phyloP scores from a whole-genome alignment of 345 rosid genomes.

The Cochlearia excelsa region DNA sequence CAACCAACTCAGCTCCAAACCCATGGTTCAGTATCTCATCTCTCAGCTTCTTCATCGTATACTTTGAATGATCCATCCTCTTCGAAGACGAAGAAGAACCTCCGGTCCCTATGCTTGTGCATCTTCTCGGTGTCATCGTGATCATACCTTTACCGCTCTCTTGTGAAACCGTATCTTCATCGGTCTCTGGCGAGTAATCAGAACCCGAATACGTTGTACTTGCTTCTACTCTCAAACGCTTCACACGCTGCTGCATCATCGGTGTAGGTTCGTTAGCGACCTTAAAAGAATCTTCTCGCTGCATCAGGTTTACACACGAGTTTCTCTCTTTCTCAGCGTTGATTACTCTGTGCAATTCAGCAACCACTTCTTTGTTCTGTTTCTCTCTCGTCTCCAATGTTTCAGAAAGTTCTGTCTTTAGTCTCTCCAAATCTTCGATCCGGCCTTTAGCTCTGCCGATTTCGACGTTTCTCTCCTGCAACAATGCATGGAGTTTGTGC shows the following conservation, averaged over 20 bases:
- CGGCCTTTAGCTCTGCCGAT: constrained; percentile 28
- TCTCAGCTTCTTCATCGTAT: constrained; percentile 39
- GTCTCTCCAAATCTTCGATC: constrained; percentile 31
- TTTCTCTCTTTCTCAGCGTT: constrained; percentile 23
- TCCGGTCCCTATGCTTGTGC: constrained; percentile 24
- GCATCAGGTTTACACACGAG: constrained; percentile 24
- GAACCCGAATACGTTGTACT: constrained; percentile 26
- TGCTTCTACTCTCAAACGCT: constrained; percentile 40
- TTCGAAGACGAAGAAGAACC: constrained; percentile 25
- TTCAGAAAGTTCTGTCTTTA: constrained; percentile 30
- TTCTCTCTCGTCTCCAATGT: constrained; percentile 25
- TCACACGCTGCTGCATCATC: constrained; percentile 24
- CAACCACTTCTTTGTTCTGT: constrained; percentile 23
- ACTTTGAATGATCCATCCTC: constrained; percentile 32
- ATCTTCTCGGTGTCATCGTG: constrained; percentile 32
- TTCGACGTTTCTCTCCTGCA: constrained; percentile 29
- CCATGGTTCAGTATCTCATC: constrained; percentile 39
- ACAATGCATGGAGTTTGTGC: constrained; percentile 27
- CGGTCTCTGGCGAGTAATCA: constrained; percentile 13
- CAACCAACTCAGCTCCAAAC: constrained; percentile 41
- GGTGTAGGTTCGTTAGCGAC: constrained; percentile 17
- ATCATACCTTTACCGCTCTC: constrained; percentile 24
- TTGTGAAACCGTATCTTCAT: constrained; percentile 25
- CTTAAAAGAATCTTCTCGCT: constrained; percentile 23
- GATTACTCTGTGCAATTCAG: constrained; percentile 27